phyloP scores from a whole-genome alignment of 1,284 basidiomycete species.

The Phellinidium pouzarii region DNA sequence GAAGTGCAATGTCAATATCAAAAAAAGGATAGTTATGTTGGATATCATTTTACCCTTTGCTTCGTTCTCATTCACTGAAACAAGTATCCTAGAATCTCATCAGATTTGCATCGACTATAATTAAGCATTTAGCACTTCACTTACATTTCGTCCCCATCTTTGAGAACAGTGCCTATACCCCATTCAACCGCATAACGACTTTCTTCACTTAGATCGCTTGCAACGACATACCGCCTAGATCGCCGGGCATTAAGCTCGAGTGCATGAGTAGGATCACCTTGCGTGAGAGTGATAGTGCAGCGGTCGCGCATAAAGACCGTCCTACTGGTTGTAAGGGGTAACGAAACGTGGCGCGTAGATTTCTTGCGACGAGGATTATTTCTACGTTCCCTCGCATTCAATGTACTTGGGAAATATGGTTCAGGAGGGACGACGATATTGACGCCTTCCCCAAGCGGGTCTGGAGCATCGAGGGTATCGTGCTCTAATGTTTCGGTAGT shows the following conservation, averaged over 20 bases:
- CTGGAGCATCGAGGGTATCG: slow-evolving; percentile 47
- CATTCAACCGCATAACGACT: slow-evolving; percentile 89
- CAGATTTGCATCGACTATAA: slow-evolving; percentile 12
- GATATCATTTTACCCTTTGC: slow-evolving; percentile 56
- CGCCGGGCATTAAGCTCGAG: slow-evolving; percentile 48
- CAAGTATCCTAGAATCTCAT: slow-evolving; percentile 50
- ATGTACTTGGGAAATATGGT: slow-evolving; percentile 69
- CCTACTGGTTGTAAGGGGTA: slow-evolving; percentile 61
- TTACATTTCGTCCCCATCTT: slow-evolving; percentile 89
- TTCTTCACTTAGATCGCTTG: slow-evolving; percentile 92
- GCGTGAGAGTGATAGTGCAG: slow-evolving; percentile 85
- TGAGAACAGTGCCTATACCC: slow-evolving; percentile 93
- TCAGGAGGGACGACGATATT: slow-evolving; percentile 82
- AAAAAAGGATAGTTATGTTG: slow-evolving; percentile 8
- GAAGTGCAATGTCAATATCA: slow-evolving; percentile 9
- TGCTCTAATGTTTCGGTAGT: slow-evolving; percentile 35
- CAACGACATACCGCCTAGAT: slow-evolving; percentile 76
- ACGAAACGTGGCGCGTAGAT: slow-evolving; percentile 49
- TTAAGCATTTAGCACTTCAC: slow-evolving; percentile 19
- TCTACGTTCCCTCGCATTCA: slow-evolving; percentile 41
- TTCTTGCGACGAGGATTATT: slow-evolving; percentile 55
- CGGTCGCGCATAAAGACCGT: slow-evolving; percentile 88
- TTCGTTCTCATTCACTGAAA: slow-evolving; percentile 92
- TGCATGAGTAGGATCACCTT: slow-evolving; percentile 67
- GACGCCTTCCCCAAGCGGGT: slow-evolving; percentile 80